A percentile compares a stretch with the other conserved stretches of the same genome.
These are phyloP conservation scores for Iberis pinnata DNA, from an alignment of 345 rosid genomes.

Conservation along the genomic window DNA sequence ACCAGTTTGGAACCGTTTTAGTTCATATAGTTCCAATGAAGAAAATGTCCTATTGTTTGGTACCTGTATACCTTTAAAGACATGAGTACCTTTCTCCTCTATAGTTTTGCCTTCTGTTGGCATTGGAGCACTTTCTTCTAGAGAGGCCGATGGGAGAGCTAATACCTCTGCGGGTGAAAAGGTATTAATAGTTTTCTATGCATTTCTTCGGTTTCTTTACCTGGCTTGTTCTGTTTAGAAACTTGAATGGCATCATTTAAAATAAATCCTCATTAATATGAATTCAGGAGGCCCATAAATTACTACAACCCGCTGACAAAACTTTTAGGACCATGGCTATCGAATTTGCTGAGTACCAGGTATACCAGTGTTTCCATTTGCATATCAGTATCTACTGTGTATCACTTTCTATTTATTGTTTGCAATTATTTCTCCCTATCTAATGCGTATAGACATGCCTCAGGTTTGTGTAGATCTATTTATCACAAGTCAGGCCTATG, in stretches of 20 bases:
- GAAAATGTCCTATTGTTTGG: neutral
- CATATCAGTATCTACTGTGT: neutral
- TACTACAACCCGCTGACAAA: slow-evolving; percentile 92
- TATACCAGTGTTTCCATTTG: slow-evolving; percentile 24
- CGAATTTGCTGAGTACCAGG: slow-evolving; percentile 99
- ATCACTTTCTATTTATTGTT: neutral
- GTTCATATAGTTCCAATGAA: no score
- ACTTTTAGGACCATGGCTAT: slow-evolving; percentile 88
- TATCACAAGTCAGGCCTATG: slow-evolving; percentile 76
- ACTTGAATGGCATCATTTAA: slow-evolving; percentile 8
- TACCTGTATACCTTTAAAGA: slow-evolving; percentile 12
- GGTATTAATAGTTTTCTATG: slow-evolving; percentile 41
- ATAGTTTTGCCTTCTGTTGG: slow-evolving; percentile 96
- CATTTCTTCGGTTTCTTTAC: slow-evolving; percentile 3
- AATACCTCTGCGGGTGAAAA: slow-evolving; percentile 79
- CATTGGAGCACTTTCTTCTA: slow-evolving; percentile 83
- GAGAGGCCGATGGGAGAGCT: slow-evolving; percentile 96
- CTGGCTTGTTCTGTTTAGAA: slow-evolving; percentile 6
- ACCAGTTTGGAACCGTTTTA: no score
- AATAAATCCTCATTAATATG: slow-evolving; percentile 15
- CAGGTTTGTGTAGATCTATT: slow-evolving; percentile 98
- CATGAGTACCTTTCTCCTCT: slow-evolving; percentile 13
- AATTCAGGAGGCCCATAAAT: slow-evolving; percentile 85
- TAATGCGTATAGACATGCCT: slow-evolving; percentile 14
- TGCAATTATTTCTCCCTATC: slow-evolving; percentile 8